These are phyloP conservation scores for Nicotiana rustica DNA, from an alignment of 305 asterid genomes.

Conservation along the genomic window DNA sequence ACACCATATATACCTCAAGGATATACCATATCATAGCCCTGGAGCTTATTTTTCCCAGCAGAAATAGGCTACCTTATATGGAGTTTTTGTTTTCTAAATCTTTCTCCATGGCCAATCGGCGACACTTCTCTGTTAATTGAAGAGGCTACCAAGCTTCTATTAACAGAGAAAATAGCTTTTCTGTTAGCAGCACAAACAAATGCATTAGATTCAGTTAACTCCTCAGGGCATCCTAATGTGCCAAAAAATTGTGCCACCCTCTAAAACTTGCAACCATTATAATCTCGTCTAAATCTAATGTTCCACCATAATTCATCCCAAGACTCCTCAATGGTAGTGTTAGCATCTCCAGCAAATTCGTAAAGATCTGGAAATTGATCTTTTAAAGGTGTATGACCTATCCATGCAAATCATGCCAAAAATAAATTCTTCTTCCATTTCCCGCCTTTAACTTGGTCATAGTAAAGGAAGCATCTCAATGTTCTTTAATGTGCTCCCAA, in stretches of 20 bases:
- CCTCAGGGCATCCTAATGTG: not conserved
- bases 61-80: not conserved
- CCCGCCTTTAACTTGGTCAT: conserved; percentile 20
- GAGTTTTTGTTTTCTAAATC: not conserved
- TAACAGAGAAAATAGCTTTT: not conserved
- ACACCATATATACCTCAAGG: not conserved
- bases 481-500: conserved; percentile 1
- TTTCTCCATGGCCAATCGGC: too few relatives aligned
- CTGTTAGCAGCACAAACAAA: not conserved
- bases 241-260: not conserved
- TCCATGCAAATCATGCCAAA: not conserved
- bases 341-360: not conserved
- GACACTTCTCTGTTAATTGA: not conserved
- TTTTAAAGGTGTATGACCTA: not conserved
- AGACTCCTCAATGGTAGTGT: not conserved
- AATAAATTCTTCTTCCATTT: not conserved
- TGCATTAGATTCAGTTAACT: not conserved
- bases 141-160: not conserved
- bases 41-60: not conserved
- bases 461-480: not conserved
- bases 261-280: not conserved
- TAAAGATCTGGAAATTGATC: not conserved
- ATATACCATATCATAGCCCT: not conserved
- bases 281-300: not conserved
- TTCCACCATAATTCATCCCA: not conserved